These are phyloP conservation scores for Lodderomyces parapsilosis DNA, from an alignment of 1,139 yeast species.

Conservation along the genomic window DNA sequence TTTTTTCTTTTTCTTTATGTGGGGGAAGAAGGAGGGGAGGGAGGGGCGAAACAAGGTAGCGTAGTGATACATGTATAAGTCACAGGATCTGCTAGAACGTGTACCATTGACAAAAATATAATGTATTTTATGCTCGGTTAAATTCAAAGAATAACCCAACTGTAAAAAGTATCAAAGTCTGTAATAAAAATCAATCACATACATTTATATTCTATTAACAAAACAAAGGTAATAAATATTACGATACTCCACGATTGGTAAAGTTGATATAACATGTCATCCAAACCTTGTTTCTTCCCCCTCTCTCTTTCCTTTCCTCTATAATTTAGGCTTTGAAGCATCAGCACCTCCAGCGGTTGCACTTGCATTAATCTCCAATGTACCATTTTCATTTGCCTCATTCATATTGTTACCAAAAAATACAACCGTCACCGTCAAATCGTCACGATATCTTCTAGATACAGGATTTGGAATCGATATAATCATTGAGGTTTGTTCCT, in stretches of 20 bases:
- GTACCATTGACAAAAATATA: neutral
- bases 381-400: conserved; percentile 42
- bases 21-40: neutral
- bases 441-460: conserved; percentile 91
- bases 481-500: conserved; percentile 83
- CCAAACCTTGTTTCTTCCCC: neutral
- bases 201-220: too few relatives aligned
- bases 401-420: conserved; percentile 69
- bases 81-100: neutral
- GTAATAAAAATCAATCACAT: too few relatives aligned
- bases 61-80: neutral
- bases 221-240: too few relatives aligned
- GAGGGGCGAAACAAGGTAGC: neutral
- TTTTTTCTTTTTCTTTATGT: neutral
- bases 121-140: too few relatives aligned
- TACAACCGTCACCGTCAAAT: conserved; percentile 91
- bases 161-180: too few relatives aligned
- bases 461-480: conserved; percentile 93
- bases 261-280: too few relatives aligned
- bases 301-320: conserved; percentile 2
- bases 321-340: conserved; percentile 52
- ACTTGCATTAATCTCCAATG: conserved; percentile 49
- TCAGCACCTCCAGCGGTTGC: conserved; percentile 60
- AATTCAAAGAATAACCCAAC: too few relatives aligned
- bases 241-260: too few relatives aligned